Evolutionary conservation across 2,329 filamentous ascomycete species (phyloP).

Genomic region (Fusarium papillatum): DNA sequence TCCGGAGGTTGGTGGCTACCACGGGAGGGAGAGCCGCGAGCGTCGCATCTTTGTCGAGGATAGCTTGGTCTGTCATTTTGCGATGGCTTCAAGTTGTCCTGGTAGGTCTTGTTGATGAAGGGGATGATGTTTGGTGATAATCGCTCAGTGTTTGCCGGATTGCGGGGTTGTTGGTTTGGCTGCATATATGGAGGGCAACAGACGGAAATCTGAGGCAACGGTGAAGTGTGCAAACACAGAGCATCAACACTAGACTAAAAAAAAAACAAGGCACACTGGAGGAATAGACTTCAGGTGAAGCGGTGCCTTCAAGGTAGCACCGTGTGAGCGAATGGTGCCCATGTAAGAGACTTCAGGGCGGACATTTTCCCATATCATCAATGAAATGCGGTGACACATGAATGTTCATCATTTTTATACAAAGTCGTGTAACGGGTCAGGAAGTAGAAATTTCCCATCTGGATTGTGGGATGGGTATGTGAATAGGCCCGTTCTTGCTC

Average conservation of each 20-base stretch:
- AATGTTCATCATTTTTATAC: neutral
- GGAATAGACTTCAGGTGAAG: neutral
- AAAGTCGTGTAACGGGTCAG: neutral
- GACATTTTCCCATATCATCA: neutral
- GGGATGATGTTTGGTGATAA: neutral
- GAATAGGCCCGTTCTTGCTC: neutral
- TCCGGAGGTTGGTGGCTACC: constrained; percentile 19
- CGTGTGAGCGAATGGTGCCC: neutral
- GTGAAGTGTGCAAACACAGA: neutral
- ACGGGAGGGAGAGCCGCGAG: constrained; percentile 28
- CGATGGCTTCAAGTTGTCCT: neutral
- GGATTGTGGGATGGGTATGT: neutral
- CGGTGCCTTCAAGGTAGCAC: neutral
- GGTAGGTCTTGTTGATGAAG: neutral
- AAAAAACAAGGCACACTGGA: neutral
- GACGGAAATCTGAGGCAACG: neutral
- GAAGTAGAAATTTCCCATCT: neutral
- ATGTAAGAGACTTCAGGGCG: neutral
- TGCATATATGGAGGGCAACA: too few relatives aligned
- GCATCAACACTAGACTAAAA: neutral
- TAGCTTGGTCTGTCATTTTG: constrained; percentile 11
- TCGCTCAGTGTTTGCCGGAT: constrained; percentile 7
- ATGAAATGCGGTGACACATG: neutral
- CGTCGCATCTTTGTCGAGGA: constrained; percentile 12
- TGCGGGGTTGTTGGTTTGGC: constrained; percentile 9